These are phyloP conservation scores for Medicago lupulina DNA, from an alignment of 306 rosid genomes.

Conservation along the genomic window DNA sequence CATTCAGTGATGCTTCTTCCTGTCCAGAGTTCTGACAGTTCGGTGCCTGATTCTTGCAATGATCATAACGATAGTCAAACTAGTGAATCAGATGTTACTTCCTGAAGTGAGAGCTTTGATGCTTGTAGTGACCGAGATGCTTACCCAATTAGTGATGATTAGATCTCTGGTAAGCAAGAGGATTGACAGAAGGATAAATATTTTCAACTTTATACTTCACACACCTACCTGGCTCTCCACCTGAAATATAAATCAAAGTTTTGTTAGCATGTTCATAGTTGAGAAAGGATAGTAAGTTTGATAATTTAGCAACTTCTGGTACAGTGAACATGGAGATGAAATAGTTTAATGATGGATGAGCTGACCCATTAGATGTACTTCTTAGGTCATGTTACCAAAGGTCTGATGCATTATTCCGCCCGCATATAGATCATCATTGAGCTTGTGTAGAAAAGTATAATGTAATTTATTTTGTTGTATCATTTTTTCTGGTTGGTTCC, in stretches of 20 bases:
- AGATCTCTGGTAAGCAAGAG: slow-evolving; percentile 34
- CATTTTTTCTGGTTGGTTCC: slow-evolving; percentile 32
- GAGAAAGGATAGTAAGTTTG: slow-evolving; percentile 41
- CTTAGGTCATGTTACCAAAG: slow-evolving; percentile 31
- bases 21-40: slow-evolving; percentile 50
- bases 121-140: slow-evolving; percentile 21
- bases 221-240: slow-evolving; percentile 24
- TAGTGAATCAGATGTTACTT: slow-evolving; percentile 37
- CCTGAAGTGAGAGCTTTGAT: slow-evolving; percentile 37
- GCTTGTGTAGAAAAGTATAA: slow-evolving; percentile 40
- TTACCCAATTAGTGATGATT: slow-evolving; percentile 36
- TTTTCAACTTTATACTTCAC: slow-evolving; percentile 36
- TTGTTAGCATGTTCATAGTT: slow-evolving; percentile 41
- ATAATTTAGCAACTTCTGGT: slow-evolving; percentile 44
- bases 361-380: slow-evolving; percentile 35
- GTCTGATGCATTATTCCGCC: slow-evolving; percentile 20
- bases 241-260: slow-evolving; percentile 39
- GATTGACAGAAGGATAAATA: slow-evolving; percentile 23
- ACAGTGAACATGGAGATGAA: slow-evolving; percentile 47
- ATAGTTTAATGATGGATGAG: slow-evolving; percentile 43
- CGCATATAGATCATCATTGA: slow-evolving; percentile 28
- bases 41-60: slow-evolving; percentile 35
- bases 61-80: slow-evolving; percentile 46
- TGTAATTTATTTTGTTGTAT: slow-evolving; percentile 49
- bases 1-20: slow-evolving; percentile 52